These are phyloP conservation scores for Sclerotinia subarctica DNA, from an alignment of 2,329 filamentous ascomycete genomes.

Conservation along the genomic window DNA sequence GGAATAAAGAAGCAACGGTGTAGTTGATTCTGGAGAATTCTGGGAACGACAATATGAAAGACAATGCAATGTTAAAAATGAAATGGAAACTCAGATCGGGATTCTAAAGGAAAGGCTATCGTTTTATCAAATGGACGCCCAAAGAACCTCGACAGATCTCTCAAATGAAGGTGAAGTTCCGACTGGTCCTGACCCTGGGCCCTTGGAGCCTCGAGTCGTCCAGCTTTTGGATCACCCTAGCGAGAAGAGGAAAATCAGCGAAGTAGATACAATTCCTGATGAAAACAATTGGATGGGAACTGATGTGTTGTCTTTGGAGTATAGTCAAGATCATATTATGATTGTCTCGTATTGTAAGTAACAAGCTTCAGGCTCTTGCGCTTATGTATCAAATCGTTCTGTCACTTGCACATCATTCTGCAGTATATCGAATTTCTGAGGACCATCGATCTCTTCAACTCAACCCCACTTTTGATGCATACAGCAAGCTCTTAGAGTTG, in stretches of 20 bases:
- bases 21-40: neutral
- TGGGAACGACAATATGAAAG: conserved; percentile 1
- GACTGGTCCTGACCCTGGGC: neutral
- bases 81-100: neutral
- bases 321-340: neutral
- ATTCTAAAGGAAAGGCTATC: neutral
- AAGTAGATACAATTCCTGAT: neutral
- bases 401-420: neutral
- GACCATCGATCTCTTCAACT: neutral
- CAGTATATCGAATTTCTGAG: neutral
- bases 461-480: neutral
- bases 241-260: neutral
- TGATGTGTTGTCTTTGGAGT: neutral
- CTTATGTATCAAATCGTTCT: neutral
- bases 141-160: neutral
- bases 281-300: neutral
- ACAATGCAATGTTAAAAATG: too few species aligned
- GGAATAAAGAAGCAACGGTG: neutral
- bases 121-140: too few species aligned
- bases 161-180: neutral
- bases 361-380: neutral
- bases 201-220: neutral
- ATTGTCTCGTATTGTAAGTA: neutral
- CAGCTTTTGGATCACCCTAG: neutral
- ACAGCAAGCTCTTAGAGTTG: neutral